Evolutionary conservation across 2,329 filamentous ascomycete species (phyloP), one percentile per base, ranked within the genome.

Genomic region (Aspergillus alliaceus): DNA sequence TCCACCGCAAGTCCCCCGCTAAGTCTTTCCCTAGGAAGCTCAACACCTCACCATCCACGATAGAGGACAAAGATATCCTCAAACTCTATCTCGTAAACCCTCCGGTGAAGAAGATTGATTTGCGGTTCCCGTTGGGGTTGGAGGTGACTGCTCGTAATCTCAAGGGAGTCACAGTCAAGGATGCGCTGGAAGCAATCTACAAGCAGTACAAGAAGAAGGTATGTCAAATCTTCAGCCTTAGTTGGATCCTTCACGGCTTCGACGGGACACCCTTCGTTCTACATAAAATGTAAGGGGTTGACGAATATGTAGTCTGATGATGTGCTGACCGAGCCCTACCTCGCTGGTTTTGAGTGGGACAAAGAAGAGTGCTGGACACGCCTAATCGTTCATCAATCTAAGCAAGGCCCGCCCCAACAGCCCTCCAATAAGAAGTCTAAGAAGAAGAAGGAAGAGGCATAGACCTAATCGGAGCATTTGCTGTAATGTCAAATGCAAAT

Each of bases 201-300:
- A 97, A 96, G 83, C 86, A 90, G 67, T 96, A 91, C 83, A 96
- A 96, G 85, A 97, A 97, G 86, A 89, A 93, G 85, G 93, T 93
- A 78, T 67, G 86, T 75, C 11, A 18, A 25, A 20, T 44, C 4
- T 42, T 44, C 5, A 18, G n/a, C 5, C 8, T n/a, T n/a, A n/a
- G n/a, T n/a, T n/a, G n/a, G n/a, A 12, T 22, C 24, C 51, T 52
- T 15, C 44, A 34, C 15, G 3, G 32, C 11, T 31, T n/a, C 40
- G 40, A 44, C 6, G 24, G 27, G 40, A 27, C 40, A 25, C 14
- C 8, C 7, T 14, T 18, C 18, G 6, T 18, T 9, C n/a, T 27
- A 5, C 24, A 7, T 15, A n/a, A 8, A 9, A 44, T 14, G 6
- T n/a, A 3, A 44, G 15, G 32, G 3, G 25, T 25, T 54, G n/a